phyloP scores from a whole-genome alignment of 441 rosid species.

The Euphorbia corollata region DNA sequence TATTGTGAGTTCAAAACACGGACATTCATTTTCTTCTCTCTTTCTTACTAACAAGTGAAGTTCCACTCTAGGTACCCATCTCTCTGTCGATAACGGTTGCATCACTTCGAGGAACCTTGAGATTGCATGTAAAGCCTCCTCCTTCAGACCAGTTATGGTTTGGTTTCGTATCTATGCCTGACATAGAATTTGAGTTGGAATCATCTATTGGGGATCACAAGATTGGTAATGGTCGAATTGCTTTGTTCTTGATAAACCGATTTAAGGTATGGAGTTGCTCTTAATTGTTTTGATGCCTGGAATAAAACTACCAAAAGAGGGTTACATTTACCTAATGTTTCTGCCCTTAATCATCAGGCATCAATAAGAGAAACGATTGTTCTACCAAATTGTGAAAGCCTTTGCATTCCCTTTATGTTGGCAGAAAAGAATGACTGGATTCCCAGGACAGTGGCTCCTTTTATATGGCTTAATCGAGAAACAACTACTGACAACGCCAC shows the following conservation, averaged over 20 bases:
- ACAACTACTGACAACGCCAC: slow-evolving; percentile 27
- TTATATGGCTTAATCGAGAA: slow-evolving; percentile 78
- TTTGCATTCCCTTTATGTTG: slow-evolving; percentile 74
- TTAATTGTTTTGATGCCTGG: background rate
- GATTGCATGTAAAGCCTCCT: slow-evolving; percentile 78
- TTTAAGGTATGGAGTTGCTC: slow-evolving; percentile 57
- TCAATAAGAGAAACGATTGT: slow-evolving; percentile 70
- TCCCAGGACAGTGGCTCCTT: slow-evolving; percentile 67
- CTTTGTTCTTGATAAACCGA: slow-evolving; percentile 59
- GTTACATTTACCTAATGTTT: slow-evolving; percentile 11
- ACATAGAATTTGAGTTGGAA: slow-evolving; percentile 64
- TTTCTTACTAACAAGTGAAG: background rate
- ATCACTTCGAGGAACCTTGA: slow-evolving; percentile 74
- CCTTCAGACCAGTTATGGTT: slow-evolving; percentile 94
- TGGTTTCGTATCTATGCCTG: slow-evolving; percentile 86
- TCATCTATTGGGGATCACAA: slow-evolving; percentile 86
- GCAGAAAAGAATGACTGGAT: slow-evolving; percentile 93
- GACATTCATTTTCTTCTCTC: slow-evolving; percentile 4
- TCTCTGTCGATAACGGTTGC: slow-evolving; percentile 72
- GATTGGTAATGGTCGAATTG: slow-evolving; percentile 61
- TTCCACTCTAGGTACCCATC: slow-evolving; percentile 58
- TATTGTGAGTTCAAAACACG: too few species aligned
- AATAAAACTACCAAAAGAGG: background rate
- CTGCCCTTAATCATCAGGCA: slow-evolving; percentile 35
- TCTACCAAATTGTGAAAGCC: slow-evolving; percentile 76